phyloP scores from a whole-genome alignment of 495 filamentous ascomycete genomes.

The Clavariopsis aquatica region DNA sequence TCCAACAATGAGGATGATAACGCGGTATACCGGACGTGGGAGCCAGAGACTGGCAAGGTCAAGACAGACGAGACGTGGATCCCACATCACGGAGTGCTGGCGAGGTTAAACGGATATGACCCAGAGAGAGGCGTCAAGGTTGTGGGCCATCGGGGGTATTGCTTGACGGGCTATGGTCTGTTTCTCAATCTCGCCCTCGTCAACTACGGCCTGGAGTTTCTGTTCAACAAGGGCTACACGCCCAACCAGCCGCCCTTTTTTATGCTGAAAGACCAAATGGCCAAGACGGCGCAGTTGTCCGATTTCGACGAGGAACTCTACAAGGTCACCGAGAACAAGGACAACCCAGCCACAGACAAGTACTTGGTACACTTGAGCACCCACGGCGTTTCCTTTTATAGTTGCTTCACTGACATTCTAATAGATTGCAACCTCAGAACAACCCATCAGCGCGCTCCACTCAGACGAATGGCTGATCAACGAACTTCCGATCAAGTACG shows the following conservation, averaged over 20 bases:
- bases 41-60: conserved; percentile 63
- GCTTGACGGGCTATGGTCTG: conserved; percentile 84
- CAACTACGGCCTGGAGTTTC: conserved; percentile 91
- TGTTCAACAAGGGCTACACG: conserved; percentile 74
- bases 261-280: conserved; percentile 92
- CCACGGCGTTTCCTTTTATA: not conserved
- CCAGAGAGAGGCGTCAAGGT: conserved; percentile 61
- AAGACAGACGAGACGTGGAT: conserved; percentile 68
- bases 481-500: conserved; percentile 88
- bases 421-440: conserved; percentile 88
- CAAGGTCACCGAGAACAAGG: conserved; percentile 83
- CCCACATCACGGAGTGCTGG: conserved; percentile 93
- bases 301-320: conserved; percentile 98
- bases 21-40: conserved; percentile 70
- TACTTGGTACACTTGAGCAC: conserved; percentile 57
- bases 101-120: conserved; percentile 86
- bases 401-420: not conserved
- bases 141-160: conserved; percentile 94
- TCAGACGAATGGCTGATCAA: conserved; percentile 88
- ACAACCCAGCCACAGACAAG: conserved; percentile 82
- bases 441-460: conserved; percentile 90
- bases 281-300: conserved; percentile 96
- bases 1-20: conserved; percentile 95
- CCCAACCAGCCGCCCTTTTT: conserved; percentile 84
- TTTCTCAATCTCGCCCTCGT: conserved; percentile 81